These are phyloP conservation scores for Salix dunnii DNA, from an alignment of 345 rosid genomes.

Conservation along the genomic window DNA sequence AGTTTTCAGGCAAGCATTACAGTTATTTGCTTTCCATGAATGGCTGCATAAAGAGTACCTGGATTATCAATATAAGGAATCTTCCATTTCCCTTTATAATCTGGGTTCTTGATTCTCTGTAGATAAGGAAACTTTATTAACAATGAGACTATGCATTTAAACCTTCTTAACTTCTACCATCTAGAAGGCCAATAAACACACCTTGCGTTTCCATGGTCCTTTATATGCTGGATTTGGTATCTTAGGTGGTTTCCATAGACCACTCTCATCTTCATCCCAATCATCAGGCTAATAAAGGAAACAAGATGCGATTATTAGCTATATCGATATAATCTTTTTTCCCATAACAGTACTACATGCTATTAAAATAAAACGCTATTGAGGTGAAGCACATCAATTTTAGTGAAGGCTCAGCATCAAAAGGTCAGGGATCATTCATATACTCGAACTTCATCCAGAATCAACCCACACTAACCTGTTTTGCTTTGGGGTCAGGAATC, in stretches of 20 bases:
- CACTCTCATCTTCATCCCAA: constrained; percentile 50
- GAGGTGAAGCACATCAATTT: background rate
- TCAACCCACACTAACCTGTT: constrained; percentile 24
- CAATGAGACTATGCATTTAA: background rate
- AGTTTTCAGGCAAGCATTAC: background rate
- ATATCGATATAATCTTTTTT: background rate
- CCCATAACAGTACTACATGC: background rate
- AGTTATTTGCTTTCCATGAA: background rate
- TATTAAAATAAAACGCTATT: background rate
- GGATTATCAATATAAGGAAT: constrained; percentile 91
- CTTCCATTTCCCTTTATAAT: constrained; percentile 91
- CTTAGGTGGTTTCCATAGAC: constrained; percentile 41
- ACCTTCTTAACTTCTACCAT: background rate
- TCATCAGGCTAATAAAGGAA: constrained; percentile 32
- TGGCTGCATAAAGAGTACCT: constrained; percentile 34
- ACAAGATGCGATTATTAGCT: background rate
- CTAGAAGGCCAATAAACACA: constrained; percentile 4
- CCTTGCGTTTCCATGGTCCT: constrained; percentile 48
- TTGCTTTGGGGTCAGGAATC: constrained; percentile 41
- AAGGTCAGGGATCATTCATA: background rate
- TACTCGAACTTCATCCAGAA: too few species aligned
- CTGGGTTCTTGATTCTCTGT: constrained; percentile 88
- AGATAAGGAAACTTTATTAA: background rate
- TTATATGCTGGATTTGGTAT: constrained; percentile 46
- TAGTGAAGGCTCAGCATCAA: background rate